These are phyloP conservation scores for Suillus lakei DNA, from an alignment of 768 basidiomycete species.

Conservation along the genomic window DNA sequence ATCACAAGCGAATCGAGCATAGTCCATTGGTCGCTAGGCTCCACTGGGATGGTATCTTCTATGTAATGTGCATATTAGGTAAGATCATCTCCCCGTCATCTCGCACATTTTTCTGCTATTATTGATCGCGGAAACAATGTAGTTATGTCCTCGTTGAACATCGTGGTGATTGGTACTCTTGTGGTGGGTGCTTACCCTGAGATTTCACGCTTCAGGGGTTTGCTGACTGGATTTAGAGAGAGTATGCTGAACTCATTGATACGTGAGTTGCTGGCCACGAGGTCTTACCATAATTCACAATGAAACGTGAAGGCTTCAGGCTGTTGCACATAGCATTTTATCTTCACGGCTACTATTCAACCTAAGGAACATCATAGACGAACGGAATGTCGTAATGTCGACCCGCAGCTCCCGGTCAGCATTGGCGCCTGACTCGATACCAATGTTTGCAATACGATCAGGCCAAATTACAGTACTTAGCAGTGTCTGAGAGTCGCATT, in stretches of 20 bases:
- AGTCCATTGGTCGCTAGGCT: background rate
- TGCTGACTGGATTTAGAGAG: background rate
- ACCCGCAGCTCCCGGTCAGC: background rate
- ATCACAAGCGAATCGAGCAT: background rate
- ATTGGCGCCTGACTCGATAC: background rate
- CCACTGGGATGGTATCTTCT: background rate
- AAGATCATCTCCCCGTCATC: background rate
- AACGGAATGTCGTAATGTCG: background rate
- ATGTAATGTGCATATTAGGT: slow-evolving; percentile 1
- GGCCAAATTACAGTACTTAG: background rate
- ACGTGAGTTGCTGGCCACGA: background rate
- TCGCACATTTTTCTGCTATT: background rate
- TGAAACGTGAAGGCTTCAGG: background rate
- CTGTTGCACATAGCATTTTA: background rate
- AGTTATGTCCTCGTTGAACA: slow-evolving; percentile 4
- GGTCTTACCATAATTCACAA: background rate
- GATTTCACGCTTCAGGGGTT: slow-evolving; percentile 4
- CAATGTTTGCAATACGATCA: background rate
- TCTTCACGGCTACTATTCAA: slow-evolving; percentile 1
- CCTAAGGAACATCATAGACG: background rate
- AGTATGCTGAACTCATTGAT: slow-evolving; percentile 2
- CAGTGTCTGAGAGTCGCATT: background rate
- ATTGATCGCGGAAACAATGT: background rate
- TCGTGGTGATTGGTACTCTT: background rate
- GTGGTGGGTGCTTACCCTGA: background rate